Evolutionary conservation across 345 rosid species (phyloP), one percentile per base, ranked within the genome.

Genomic region (Erucastrum elatum): DNA sequence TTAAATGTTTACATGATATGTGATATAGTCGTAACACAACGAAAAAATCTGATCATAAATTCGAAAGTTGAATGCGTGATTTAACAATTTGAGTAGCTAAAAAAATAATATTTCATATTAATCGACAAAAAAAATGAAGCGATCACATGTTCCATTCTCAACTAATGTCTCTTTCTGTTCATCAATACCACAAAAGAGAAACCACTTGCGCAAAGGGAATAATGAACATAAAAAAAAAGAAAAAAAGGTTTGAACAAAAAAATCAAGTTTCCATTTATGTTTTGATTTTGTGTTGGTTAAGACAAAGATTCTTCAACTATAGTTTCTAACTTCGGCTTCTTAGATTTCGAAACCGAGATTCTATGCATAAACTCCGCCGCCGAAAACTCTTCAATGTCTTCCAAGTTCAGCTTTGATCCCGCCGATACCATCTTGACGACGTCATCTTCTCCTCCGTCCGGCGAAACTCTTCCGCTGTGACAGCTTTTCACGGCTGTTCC

Each of bases 271-370:
- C 37, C 41, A 26, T 60, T 12, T 49, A 55, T 71, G 68, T 59
- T 21, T 69, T 66, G 8, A 4, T 15, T 53, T 6, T 68, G 30
- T 15, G 4, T 61, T 6, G 4, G 71, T 77, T 21, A 71, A 68
- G 70, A 60, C 72, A 71, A 27, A 31, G 88, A 85, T 77, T 93
- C 90, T 82, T 93, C 98, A 35, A 41, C 80, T 25, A 91, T 93
- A 5, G 97, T 91, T 75, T 88, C 96, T 84, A 93, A 78, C 85
- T 80, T 72, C 6, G 98, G 98, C 68, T 88, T 93, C 94, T 82
- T 89, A 34, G 98, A 93, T 83, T 89, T 86, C 3, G 90, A 84
- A 72, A 87, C 60, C 0, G 97, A 91, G 80, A 91, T 63, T 29
- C 91, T 81, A 60, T 88, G 80, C 86, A 76, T 83, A 67, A 85